These are phyloP conservation scores for Bruguiera sexangula DNA, from an alignment of 345 rosid genomes.

Conservation along the genomic window DNA sequence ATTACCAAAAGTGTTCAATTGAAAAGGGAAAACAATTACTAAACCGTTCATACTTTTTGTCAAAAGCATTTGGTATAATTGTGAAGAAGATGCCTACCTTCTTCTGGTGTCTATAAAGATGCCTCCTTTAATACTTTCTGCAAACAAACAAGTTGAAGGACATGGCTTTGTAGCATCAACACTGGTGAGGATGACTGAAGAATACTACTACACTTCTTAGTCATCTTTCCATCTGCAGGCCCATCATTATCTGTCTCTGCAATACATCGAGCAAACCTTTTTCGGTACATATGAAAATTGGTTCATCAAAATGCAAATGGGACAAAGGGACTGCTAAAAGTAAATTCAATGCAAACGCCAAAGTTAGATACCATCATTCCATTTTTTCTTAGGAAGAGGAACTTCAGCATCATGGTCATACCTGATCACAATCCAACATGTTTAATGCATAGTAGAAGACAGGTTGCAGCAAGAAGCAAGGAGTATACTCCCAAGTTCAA, in stretches of 20 bases:
- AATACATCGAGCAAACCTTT: neutral
- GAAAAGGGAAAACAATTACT: no score
- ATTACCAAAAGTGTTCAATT: no score
- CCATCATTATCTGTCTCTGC: constrained; percentile 16
- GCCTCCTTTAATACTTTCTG: constrained; percentile 21
- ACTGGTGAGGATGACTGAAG: constrained; percentile 30
- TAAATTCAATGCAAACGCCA: neutral
- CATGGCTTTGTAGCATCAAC: constrained; percentile 49
- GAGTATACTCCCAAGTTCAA: constrained; percentile 14
- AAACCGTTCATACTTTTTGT: no score
- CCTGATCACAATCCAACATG: constrained; percentile 25
- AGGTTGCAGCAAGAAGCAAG: neutral
- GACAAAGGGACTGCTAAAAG: neutral
- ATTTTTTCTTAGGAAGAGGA: constrained; percentile 15
- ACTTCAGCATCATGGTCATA: constrained; percentile 23
- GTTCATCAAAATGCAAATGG: neutral
- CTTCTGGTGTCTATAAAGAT: constrained; percentile 7
- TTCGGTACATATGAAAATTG: neutral
- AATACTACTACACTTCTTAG: constrained; percentile 8
- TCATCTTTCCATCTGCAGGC: constrained; percentile 24
- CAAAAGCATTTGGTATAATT: neutral
- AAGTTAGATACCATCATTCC: constrained; percentile 23
- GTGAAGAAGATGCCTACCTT: constrained; percentile 8
- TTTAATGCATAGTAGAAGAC: neutral
- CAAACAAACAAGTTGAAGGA: constrained; percentile 42